A percentile compares a stretch with the other conserved stretches of the same genome.
These are phyloP conservation scores for Lichtheimia hyalospora DNA, from an alignment of 371 early-diverging fungal genomes.

Conservation along the genomic window DNA sequence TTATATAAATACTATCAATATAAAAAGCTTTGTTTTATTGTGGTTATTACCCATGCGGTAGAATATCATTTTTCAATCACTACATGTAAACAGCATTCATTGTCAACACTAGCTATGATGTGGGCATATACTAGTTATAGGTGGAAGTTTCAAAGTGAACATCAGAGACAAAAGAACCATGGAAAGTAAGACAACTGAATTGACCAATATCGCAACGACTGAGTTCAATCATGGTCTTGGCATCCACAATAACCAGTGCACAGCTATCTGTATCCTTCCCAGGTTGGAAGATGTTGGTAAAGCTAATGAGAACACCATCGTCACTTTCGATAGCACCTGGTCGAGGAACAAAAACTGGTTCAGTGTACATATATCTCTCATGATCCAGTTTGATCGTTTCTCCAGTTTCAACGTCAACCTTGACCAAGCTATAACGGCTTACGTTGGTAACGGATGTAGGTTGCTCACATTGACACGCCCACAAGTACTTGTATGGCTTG, in stretches of 20 bases:
- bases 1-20: too few species aligned
- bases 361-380: slow-evolving; percentile 51
- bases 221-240: slow-evolving; percentile 50
- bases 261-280: slow-evolving; percentile 29
- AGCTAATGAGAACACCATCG: slow-evolving; percentile 59
- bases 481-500: slow-evolving; percentile 43
- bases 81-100: too few species aligned
- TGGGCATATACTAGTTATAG: too few species aligned
- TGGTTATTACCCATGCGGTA: too few species aligned
- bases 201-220: slow-evolving; percentile 47
- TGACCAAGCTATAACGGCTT: slow-evolving; percentile 32
- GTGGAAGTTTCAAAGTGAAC: neutral
- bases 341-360: slow-evolving; percentile 62
- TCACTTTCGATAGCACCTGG: slow-evolving; percentile 51
- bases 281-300: slow-evolving; percentile 38
- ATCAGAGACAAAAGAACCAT: slow-evolving; percentile 44
- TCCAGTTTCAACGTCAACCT: slow-evolving; percentile 36
- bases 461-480: slow-evolving; percentile 40
- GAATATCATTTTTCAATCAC: too few species aligned
- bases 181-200: slow-evolving; percentile 52
- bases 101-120: too few species aligned
- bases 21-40: too few species aligned
- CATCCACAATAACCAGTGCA: slow-evolving; percentile 58
- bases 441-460: slow-evolving; percentile 26
- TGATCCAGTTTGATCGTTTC: slow-evolving; percentile 11